Evolutionary conservation across 129 eudicot species (phyloP).

Genomic region (Ambrosia trifida): DNA sequence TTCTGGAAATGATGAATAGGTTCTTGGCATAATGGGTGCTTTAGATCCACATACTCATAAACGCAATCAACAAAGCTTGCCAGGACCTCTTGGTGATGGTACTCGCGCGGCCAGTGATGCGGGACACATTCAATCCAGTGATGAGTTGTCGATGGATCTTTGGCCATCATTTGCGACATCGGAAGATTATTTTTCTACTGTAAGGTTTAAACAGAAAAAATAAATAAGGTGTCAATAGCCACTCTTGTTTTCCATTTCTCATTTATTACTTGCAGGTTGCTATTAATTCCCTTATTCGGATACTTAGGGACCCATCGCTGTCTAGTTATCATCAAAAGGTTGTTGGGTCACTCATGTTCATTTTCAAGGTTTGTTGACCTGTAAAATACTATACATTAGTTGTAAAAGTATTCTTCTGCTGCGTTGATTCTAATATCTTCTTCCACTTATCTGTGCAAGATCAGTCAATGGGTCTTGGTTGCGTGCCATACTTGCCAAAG

Average conservation of each 20-base stretch:
- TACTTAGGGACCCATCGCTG: constrained; percentile 94
- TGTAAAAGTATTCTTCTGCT: background rate
- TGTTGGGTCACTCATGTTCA: constrained; percentile 93
- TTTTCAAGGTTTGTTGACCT: constrained; percentile 76
- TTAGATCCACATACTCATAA: constrained; percentile 93
- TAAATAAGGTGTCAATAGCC: constrained; percentile 5
- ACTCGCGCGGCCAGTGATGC: constrained; percentile 72
- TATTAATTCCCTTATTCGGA: constrained; percentile 85
- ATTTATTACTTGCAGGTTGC: constrained; percentile 74
- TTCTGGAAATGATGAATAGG: constrained; percentile 43
- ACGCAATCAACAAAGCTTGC: constrained; percentile 77
- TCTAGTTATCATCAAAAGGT: constrained; percentile 96
- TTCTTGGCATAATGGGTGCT: constrained; percentile 98
- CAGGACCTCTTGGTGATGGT: constrained; percentile 88
- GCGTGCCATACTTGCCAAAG: constrained; percentile 97
- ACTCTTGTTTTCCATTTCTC: constrained; percentile 18
- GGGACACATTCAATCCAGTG: constrained; percentile 78
- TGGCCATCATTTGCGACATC: constrained; percentile 98
- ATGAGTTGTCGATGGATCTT: constrained; percentile 88
- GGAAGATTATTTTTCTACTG: constrained; percentile 94
- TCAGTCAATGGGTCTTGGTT: constrained; percentile 96
- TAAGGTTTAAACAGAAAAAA: constrained; percentile 36
- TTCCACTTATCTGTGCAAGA: constrained; percentile 39
- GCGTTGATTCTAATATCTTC: constrained; percentile 29
- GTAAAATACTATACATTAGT: constrained; percentile 11